Base-by-base conservation (phyloP, 768 basidiomycete genomes). In the Kwoniella sp. region DNA sequence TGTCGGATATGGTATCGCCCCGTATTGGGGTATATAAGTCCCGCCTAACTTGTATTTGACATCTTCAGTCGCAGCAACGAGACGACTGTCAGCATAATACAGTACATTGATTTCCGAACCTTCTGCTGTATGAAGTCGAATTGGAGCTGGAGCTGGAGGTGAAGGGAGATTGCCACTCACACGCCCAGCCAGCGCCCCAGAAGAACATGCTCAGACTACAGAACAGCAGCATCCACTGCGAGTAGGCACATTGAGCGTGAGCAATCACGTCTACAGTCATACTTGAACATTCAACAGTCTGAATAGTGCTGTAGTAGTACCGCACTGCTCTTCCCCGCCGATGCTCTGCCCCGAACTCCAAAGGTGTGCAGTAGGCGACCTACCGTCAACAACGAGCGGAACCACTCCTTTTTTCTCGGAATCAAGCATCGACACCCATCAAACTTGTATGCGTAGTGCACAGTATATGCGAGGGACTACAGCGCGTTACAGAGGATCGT, bases 321-420 rank as follows among this genome's bases (percentile, higher is more conserved):
- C 34, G 7, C 34, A 34, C 13, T 13, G 34, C 34, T 34, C 13
- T 13, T 5, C 34, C 34, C 34, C 5, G 34, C 13, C 13, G 34
- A 34, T 34, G 34, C 13, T 34, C 13, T 5, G 13, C 13, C n/a
- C n/a, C n/a, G n/a, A n/a, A n/a, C n/a, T n/a, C n/a, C n/a, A n/a
- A n/a, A n/a, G n/a, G n/a, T n/a, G n/a, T n/a, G n/a, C n/a, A n/a
- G n/a, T n/a, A n/a, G n/a, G n/a, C n/a, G 23, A 63, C 73, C 62
- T 37, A 74, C 73, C 28, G 68, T 71, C 9, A 76, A 58, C 7
- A 76, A 51, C 2, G 64, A 54, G 45, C 74, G 47, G 29, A 73
- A 73, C 74, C 72, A 76, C 8, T 73, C 70, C 58, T 72, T 73
- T 38, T 60, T 61, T 17, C 66, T 62, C 8, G 74, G 74, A 15